Evolutionary conservation across 2,329 filamentous ascomycete species (phyloP).

Genomic region (Colletotrichum horii): DNA sequence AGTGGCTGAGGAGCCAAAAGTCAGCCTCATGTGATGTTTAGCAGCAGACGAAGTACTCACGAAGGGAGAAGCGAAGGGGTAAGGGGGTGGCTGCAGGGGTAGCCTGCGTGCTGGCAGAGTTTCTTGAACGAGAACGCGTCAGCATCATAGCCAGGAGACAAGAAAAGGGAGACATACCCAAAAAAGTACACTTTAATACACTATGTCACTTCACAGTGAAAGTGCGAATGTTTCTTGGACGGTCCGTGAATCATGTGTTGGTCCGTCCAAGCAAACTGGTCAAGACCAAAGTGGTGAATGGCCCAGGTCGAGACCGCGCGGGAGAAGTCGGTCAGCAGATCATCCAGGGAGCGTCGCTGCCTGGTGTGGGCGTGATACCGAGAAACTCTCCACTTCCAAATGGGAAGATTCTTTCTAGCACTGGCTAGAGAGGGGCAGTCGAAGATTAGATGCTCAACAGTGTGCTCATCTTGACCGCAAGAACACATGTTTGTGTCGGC

Average conservation of each 20-base stretch:
- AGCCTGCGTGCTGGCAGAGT: not conserved
- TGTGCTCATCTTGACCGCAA: not conserved
- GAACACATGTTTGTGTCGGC: not conserved
- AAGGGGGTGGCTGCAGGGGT: not conserved
- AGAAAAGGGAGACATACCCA: not conserved
- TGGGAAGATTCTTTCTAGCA: not conserved
- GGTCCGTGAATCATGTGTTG: not conserved
- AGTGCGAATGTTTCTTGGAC: not conserved
- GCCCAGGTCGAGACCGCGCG: not conserved
- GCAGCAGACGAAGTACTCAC: no score
- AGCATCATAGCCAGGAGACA: not conserved
- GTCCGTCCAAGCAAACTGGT: not conserved
- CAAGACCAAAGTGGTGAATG: not conserved
- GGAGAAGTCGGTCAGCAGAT: not conserved
- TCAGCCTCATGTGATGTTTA: no score
- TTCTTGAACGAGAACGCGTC: not conserved
- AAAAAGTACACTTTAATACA: not conserved
- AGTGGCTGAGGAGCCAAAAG: no score
- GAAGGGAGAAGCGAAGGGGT: no score
- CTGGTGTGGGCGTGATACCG: not conserved
- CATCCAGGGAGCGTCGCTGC: not conserved
- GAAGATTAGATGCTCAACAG: not conserved
- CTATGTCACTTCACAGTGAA: not conserved
- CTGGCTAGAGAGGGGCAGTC: not conserved
- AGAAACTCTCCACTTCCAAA: not conserved